These are phyloP conservation scores for Wickerhamiella occidentalis DNA, from an alignment of 805 yeast species.

Conservation along the genomic window DNA sequence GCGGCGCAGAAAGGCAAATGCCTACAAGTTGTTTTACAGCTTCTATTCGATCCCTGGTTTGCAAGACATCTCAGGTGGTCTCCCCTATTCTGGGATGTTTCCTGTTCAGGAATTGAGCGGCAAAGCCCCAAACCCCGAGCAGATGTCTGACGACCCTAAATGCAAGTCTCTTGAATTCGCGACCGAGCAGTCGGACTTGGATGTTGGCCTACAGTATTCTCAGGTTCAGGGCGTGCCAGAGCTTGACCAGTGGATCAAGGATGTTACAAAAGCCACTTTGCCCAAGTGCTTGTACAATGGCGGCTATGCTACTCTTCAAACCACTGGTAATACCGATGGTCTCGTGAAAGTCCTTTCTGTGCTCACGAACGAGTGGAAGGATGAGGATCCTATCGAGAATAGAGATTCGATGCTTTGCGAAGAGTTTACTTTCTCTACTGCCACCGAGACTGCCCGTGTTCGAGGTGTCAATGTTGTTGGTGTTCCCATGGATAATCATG, in stretches of 20 bases:
- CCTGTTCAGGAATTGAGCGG: slow-evolving; percentile 19
- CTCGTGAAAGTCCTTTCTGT: slow-evolving; percentile 21
- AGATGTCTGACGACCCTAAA: slow-evolving; percentile 4
- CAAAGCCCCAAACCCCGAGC: slow-evolving; percentile 1
- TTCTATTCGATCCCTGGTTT: slow-evolving; percentile 20
- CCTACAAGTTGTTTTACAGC: slow-evolving; percentile 22
- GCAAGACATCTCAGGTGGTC: slow-evolving; percentile 21
- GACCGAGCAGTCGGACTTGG: slow-evolving; percentile 29
- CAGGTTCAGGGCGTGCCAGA: slow-evolving; percentile 71
- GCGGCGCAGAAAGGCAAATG: slow-evolving; percentile 20
- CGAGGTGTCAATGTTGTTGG: slow-evolving; percentile 54
- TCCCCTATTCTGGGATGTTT: slow-evolving; percentile 21
- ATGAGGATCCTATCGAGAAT: slow-evolving; percentile 13
- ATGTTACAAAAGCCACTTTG: slow-evolving; percentile 35
- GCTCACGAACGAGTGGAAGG: slow-evolving; percentile 21
- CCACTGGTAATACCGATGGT: slow-evolving; percentile 23
- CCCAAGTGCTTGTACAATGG: slow-evolving; percentile 17
- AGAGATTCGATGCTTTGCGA: slow-evolving; percentile 66
- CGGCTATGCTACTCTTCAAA: slow-evolving; percentile 18
- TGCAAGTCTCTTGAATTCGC: slow-evolving; percentile 7
- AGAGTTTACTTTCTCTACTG: slow-evolving; percentile 63
- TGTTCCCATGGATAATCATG: slow-evolving; percentile 51
- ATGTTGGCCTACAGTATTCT: slow-evolving; percentile 83
- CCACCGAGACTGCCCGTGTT: slow-evolving; percentile 56
- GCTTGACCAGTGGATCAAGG: slow-evolving; percentile 50